phyloP scores from a whole-genome alignment of 768 basidiomycete genomes.

The Suillus occidentalis region DNA sequence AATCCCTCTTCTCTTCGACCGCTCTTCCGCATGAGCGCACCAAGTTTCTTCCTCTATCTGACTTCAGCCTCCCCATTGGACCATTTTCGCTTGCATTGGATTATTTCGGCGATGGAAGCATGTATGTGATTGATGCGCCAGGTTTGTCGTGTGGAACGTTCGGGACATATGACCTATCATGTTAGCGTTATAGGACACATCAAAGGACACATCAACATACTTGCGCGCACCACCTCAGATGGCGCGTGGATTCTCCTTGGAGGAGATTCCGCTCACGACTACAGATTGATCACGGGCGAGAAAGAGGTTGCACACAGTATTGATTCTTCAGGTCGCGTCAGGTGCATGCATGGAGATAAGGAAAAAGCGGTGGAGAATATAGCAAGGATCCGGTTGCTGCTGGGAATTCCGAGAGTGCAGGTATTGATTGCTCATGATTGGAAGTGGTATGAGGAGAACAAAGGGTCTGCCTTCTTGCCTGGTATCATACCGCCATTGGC shows the following conservation, averaged over 20 bases:
- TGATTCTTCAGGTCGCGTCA: slow-evolving; percentile 21
- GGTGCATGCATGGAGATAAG: slow-evolving; percentile 46
- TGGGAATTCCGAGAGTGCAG: slow-evolving; percentile 38
- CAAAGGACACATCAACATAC: slow-evolving; percentile 49
- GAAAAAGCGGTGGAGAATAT: slow-evolving; percentile 44
- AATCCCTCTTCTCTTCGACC: slow-evolving; percentile 27
- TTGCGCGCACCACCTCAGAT: slow-evolving; percentile 50
- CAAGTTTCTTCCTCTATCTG: slow-evolving; percentile 29
- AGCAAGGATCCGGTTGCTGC: slow-evolving; percentile 37
- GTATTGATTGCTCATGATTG: slow-evolving; percentile 56
- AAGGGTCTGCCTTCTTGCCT: slow-evolving; percentile 38
- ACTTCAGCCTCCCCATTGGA: slow-evolving; percentile 40
- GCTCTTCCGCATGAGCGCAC: slow-evolving; percentile 38
- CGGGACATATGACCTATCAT: background rate
- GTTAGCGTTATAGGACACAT: slow-evolving; percentile 37
- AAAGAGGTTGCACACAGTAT: slow-evolving; percentile 34
- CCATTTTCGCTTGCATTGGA: slow-evolving; percentile 50
- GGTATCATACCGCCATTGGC: slow-evolving; percentile 18
- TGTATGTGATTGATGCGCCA: slow-evolving; percentile 53
- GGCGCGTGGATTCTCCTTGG: slow-evolving; percentile 54
- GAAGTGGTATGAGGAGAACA: slow-evolving; percentile 50
- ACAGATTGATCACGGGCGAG: slow-evolving; percentile 44
- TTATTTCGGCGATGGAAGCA: slow-evolving; percentile 53
- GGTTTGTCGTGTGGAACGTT: slow-evolving; percentile 16
- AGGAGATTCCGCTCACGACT: slow-evolving; percentile 54